Percentiles rank a stretch among this genome's conserved stretches.
Conservation (phyloP, 1,139 yeast species). For the Pichia sp. region DNA sequence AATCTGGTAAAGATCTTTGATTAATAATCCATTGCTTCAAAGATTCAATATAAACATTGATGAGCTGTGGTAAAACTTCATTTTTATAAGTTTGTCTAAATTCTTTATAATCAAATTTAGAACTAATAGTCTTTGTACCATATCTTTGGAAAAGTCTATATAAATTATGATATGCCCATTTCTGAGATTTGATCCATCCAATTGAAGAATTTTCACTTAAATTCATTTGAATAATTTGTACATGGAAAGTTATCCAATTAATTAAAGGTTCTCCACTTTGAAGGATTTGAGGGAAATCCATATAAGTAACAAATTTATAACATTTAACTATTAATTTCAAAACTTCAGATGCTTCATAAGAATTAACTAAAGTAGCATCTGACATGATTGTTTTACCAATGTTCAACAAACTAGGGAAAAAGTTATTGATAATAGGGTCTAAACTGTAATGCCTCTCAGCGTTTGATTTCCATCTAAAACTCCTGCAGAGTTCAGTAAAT, state of each 20-base stretch:
- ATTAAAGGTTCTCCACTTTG: slow-evolving; percentile 53
- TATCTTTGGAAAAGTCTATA: slow-evolving; percentile 70
- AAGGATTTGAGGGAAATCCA: slow-evolving; percentile 65
- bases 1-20: slow-evolving; percentile 61
- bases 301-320: slow-evolving; percentile 75
- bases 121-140: slow-evolving; percentile 45
- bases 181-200: slow-evolving; percentile 73
- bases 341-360: slow-evolving; percentile 54
- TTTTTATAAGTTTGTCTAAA: slow-evolving; percentile 42
- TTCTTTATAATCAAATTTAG: slow-evolving; percentile 43
- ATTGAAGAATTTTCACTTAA: slow-evolving; percentile 46
- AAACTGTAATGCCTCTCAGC: slow-evolving; percentile 45
- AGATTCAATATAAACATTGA: slow-evolving; percentile 55
- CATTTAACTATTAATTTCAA: slow-evolving; percentile 67
- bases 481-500: slow-evolving; percentile 65
- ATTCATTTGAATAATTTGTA: slow-evolving; percentile 54
- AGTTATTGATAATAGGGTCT: slow-evolving; percentile 52
- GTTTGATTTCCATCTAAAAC: slow-evolving; percentile 71
- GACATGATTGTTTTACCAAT: slow-evolving; percentile 56
- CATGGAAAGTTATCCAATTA: slow-evolving; percentile 75
- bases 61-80: slow-evolving; percentile 66
- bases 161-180: slow-evolving; percentile 84
- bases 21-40: slow-evolving; percentile 68
- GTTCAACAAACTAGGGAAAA: slow-evolving; percentile 62
- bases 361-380: slow-evolving; percentile 34